Evolutionary conservation across 257 asterid species (phyloP).

Genomic region (Linderniella brevidens): DNA sequence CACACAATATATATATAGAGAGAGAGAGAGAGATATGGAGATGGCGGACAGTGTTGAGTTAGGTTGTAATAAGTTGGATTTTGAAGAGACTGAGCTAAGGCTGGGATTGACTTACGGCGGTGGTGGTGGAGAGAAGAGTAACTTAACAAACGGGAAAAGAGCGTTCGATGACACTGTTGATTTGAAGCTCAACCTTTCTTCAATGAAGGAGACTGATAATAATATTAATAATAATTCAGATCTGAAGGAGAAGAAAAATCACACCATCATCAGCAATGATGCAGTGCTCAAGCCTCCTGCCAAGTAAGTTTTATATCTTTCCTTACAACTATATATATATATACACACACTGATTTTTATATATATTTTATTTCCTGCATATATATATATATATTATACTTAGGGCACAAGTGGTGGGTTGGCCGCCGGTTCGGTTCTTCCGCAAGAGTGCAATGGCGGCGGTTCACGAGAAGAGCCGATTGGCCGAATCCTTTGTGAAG

Average conservation of each 20-base stretch:
- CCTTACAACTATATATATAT: too few species aligned
- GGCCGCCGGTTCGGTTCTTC: conserved; percentile 82
- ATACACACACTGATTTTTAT: too few species aligned
- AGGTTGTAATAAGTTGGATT: conserved; percentile 12
- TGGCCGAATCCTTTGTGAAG: conserved; percentile 41
- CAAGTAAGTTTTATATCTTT: conserved; percentile 31
- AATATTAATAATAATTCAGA: too few species aligned
- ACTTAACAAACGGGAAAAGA: conserved; percentile 35
- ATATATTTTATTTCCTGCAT: too few species aligned
- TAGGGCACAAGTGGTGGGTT: conserved; percentile 89
- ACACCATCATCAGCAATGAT: conserved; percentile 12
- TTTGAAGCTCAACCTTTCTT: conserved; percentile 52
- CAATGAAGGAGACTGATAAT: conserved; percentile 19
- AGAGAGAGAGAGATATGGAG: conserved; percentile 4
- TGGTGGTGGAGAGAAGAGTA: conserved; percentile 12
- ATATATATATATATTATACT: too few species aligned
- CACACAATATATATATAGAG: too few species aligned
- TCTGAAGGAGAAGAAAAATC: conserved; percentile 12
- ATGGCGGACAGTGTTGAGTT: conserved; percentile 18
- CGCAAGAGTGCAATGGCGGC: conserved; percentile 40
- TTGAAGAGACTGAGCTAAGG: conserved; percentile 42
- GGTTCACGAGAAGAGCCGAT: conserved; percentile 24
- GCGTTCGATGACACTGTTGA: conserved; percentile 32
- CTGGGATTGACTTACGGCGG: conserved; percentile 53
- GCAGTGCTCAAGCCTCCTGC: conserved; percentile 58